Evolutionary conservation across 352 stramenopile species (phyloP).

Genomic region (Pythium rhizo-oryzae): DNA sequence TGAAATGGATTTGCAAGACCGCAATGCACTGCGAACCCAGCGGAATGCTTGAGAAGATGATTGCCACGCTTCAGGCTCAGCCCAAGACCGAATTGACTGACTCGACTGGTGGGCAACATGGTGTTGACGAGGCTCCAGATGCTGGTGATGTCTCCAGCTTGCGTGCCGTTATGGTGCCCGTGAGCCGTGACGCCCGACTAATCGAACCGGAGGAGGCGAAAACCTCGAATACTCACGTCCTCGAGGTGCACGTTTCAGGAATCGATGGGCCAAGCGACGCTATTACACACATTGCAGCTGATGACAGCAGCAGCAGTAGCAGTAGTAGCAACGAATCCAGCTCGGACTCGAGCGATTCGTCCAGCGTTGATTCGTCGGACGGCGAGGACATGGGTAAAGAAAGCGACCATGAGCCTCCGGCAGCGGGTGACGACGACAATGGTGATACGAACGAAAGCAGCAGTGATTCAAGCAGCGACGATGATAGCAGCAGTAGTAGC

Average conservation of each 20-base stretch:
- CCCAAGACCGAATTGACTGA: neutral
- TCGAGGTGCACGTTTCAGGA: neutral
- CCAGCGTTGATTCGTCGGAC: constrained; percentile 13
- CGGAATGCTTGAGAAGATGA: constrained; percentile 25
- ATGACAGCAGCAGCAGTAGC: constrained; percentile 28
- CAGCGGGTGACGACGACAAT: constrained; percentile 21
- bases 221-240: neutral
- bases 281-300: constrained; percentile 8
- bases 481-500: constrained; percentile 33
- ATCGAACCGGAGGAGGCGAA: neutral
- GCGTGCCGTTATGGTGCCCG: too few species aligned
- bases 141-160: too few species aligned
- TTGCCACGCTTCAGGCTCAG: neutral
- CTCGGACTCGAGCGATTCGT: constrained; percentile 29
- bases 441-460: constrained; percentile 23
- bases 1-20: constrained; percentile 21
- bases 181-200: neutral
- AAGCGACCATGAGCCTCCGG: constrained; percentile 12
- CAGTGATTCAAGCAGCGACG: constrained; percentile 30
- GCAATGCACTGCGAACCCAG: neutral
- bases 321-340: constrained; percentile 27
- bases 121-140: neutral
- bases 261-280: neutral
- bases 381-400: constrained; percentile 26
- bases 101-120: neutral